A percentile compares a stretch with the other conserved stretches of the same genome.
phyloP scores from a whole-genome alignment of 202 grass and related monocot species.

The Panicum virgatum region DNA sequence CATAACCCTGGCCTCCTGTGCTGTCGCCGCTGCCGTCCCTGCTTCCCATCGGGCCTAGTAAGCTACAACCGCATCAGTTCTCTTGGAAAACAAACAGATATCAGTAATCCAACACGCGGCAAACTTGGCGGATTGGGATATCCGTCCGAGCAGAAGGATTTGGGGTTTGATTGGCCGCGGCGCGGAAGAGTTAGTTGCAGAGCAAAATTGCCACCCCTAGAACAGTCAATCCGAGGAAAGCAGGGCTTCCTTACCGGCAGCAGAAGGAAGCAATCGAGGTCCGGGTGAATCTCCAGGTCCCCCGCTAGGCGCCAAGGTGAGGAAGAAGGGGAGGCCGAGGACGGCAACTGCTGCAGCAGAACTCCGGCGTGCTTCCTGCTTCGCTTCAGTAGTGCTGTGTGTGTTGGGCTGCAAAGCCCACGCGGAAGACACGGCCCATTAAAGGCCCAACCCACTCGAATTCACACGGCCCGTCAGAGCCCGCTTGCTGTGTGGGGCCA shows the following conservation, averaged over 20 bases:
- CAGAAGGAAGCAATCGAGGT: not conserved
- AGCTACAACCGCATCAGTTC: conserved; percentile 17
- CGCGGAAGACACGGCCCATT: not conserved
- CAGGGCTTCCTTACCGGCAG: not conserved
- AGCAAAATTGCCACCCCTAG: not conserved
- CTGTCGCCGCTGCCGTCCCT: conserved; percentile 3
- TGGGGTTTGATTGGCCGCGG: not conserved
- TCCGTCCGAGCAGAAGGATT: not conserved
- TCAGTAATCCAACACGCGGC: not conserved
- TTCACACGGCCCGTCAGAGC: no score
- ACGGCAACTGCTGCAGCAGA: not conserved
- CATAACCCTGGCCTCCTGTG: conserved; percentile 42
- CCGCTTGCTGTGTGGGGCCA: no score
- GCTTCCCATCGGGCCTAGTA: conserved; percentile 55
- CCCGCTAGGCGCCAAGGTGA: conserved; percentile 2
- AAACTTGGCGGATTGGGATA: not conserved
- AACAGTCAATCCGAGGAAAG: not conserved
- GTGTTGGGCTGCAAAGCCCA: not conserved
- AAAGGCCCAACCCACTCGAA: not conserved
- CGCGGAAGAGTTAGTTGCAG: not conserved
- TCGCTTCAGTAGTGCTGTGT: not conserved
- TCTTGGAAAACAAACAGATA: not conserved
- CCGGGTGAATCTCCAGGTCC: not conserved
- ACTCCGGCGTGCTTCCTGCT: not conserved
- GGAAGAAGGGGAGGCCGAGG: not conserved